Base-by-base conservation (phyloP, 129 eudicot species). In the Artemisia annua region DNA sequence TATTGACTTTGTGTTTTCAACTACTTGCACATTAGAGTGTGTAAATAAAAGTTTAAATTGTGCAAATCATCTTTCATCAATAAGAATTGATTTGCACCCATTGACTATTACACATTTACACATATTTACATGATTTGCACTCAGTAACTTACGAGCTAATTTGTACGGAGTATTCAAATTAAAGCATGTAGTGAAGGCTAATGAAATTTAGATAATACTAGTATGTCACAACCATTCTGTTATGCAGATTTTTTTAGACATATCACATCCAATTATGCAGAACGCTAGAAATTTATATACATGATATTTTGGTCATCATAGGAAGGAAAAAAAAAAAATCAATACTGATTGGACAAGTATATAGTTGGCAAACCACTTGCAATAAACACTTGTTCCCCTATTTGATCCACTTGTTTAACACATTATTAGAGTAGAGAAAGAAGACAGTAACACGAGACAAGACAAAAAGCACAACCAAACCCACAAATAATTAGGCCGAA, bases 401-500 rank as follows among this genome's bases (percentile, higher is more conserved):
- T 30, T 30, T 30, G 35, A 65, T 39, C 66, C 66, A 57, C 69
- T 28, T 57, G 74, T 16, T 39, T 67, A 57, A 67, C n/a, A 57
- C 74, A 57, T 76, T 60, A 76, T 67, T 48, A 67, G 69, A 57
- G 74, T 57, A 67, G 68, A 67, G 43, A 48, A 56, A 67, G 18
- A 66, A 66, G 17, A 44, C 57, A 75, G 51, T 35, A 67, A 57
- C 61, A 67, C 67, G 19, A 75, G 61, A 66, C 51, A 67, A 67
- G 80, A 76, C 74, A 76, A 76, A 75, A 65, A 66, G 72, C 66
- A 74, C 32, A 53, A 75, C 79, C 58, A 64, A 70, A 69, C 67
- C 26, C 48, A 54, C 28, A 65, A 53, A 16, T 30, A 48, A 75
- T 65, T 75, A 35, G 6, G 72, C 58, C 52, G 16, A 71, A 71